A percentile compares a stretch with the other conserved stretches of the same genome.
These are phyloP conservation scores for Aspergillus cavernicola DNA, from an alignment of 495 filamentous ascomycete species.

Conservation along the genomic window DNA sequence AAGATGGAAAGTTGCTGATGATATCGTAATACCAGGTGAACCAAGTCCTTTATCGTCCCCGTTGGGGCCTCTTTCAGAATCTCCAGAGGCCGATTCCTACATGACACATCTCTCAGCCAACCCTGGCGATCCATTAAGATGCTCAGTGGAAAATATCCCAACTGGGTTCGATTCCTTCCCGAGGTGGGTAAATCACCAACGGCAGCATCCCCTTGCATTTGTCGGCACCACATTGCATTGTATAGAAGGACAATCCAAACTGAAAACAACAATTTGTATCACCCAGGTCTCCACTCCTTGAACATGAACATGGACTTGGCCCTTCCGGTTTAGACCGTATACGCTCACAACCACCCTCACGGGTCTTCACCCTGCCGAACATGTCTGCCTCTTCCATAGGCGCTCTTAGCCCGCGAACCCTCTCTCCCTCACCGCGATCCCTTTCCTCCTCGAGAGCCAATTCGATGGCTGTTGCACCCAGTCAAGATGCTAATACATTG, in stretches of 20 bases:
- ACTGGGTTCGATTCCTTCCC: constrained; percentile 42
- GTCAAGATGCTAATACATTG: constrained; percentile 63
- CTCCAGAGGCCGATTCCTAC: constrained; percentile 36
- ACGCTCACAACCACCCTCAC: constrained; percentile 72
- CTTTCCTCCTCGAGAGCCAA: constrained; percentile 50
- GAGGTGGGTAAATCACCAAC: constrained; percentile 30
- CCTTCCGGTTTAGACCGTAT: constrained; percentile 86
- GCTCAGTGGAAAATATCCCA: constrained; percentile 39
- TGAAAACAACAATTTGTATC: constrained; percentile 58
- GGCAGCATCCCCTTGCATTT: constrained; percentile 20
- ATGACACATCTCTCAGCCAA: constrained; percentile 58
- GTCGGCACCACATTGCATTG: constrained; percentile 8
- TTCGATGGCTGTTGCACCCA: constrained; percentile 56
- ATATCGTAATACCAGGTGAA: constrained; percentile 29
- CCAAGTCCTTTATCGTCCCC: constrained; percentile 48
- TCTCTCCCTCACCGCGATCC: constrained; percentile 56
- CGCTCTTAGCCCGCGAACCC: constrained; percentile 47
- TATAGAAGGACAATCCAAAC: constrained; percentile 33
- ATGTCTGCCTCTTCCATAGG: constrained; percentile 61
- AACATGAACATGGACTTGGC: constrained; percentile 59
- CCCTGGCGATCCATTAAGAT: constrained; percentile 35
- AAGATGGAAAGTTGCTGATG: constrained; percentile 1
- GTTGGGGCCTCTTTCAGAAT: constrained; percentile 40
- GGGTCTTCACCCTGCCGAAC: constrained; percentile 62
- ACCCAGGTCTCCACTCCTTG: constrained; percentile 60